Percentiles rank a stretch among this genome's conserved stretches.
Evolutionary conservation across 768 basidiomycete species (phyloP).

Genomic region (Tremella mesenterica): DNA sequence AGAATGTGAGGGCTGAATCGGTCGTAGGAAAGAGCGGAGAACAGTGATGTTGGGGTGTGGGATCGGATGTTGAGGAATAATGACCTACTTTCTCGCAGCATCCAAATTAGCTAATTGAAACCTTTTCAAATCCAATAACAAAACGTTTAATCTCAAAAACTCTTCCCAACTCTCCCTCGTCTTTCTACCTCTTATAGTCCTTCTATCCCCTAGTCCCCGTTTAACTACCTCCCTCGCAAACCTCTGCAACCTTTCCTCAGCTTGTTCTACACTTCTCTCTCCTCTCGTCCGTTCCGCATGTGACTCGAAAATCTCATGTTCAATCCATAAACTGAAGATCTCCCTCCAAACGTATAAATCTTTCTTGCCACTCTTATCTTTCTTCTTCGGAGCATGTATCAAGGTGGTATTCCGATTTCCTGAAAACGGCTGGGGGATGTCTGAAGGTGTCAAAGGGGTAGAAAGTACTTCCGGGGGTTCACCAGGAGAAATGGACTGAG

Average conservation of each 20-base stretch:
- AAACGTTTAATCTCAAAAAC: slow-evolving; percentile 68
- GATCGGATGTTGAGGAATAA: no score
- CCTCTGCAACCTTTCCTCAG: slow-evolving; percentile 56
- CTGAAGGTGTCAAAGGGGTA: slow-evolving; percentile 14
- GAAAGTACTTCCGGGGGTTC: slow-evolving; percentile 6
- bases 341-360: slow-evolving; percentile 85
- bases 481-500: slow-evolving; percentile 33
- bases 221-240: slow-evolving; percentile 58
- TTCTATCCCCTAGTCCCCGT: slow-evolving; percentile 53
- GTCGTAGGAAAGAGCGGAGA: no score
- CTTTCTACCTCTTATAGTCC: slow-evolving; percentile 54
- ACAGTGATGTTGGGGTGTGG: no score
- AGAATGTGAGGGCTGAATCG: not conserved
- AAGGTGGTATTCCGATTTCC: slow-evolving; percentile 4
- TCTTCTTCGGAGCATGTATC: slow-evolving; percentile 25
- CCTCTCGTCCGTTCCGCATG: slow-evolving; percentile 58
- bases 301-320: slow-evolving; percentile 76
- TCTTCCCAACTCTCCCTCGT: slow-evolving; percentile 56
- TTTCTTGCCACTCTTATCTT: slow-evolving; percentile 33
- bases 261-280: slow-evolving; percentile 60
- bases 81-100: slow-evolving; percentile 64
- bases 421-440: not conserved
- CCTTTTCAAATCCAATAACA: slow-evolving; percentile 75
- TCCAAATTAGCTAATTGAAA: slow-evolving; percentile 78
- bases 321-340: slow-evolving; percentile 78